Evolutionary conservation across 225 moss, liverwort and hornwort species (phyloP).

Genomic region (Marchantia paleacea): DNA sequence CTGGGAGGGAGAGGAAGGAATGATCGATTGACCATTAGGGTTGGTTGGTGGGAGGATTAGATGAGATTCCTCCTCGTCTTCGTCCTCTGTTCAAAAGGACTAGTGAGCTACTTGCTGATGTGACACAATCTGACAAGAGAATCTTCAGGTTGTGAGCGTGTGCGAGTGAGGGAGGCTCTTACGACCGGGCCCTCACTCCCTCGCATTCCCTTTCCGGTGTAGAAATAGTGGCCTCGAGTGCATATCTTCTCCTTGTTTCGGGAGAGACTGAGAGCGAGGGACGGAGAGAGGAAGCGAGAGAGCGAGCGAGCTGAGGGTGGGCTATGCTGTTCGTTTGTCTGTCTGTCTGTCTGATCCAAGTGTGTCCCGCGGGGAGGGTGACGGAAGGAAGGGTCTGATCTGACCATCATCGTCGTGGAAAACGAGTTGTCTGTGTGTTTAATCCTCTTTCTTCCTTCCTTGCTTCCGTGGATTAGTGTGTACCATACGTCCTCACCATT

Average conservation of each 20-base stretch:
- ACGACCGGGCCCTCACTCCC: not conserved
- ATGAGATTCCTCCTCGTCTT: not conserved
- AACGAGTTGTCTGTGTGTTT: not conserved
- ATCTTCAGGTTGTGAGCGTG: slow-evolving; percentile 1
- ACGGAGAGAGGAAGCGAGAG: not conserved
- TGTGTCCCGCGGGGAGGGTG: not conserved
- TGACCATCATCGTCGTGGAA: not conserved
- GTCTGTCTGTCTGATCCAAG: not conserved
- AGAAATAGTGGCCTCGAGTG: not conserved
- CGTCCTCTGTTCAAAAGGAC: too few relatives aligned
- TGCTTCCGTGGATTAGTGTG: not conserved
- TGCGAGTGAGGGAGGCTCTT: not conserved
- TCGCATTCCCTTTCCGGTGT: not conserved
- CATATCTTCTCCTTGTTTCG: not conserved
- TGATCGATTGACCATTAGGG: slow-evolving; percentile 2
- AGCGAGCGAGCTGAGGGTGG: not conserved
- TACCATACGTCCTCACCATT: not conserved
- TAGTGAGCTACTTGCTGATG: not conserved
- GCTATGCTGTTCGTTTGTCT: not conserved
- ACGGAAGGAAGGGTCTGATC: not conserved
- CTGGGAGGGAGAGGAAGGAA: not conserved
- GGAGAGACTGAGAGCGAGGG: not conserved
- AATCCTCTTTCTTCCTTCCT: not conserved
- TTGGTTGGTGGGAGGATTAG: not conserved
- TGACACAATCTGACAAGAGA: slow-evolving; percentile 5